Evolutionary conservation across 345 rosid genomes (phyloP), one percentile per base, ranked within the genome.

Genomic region (Syzygium grande): DNA sequence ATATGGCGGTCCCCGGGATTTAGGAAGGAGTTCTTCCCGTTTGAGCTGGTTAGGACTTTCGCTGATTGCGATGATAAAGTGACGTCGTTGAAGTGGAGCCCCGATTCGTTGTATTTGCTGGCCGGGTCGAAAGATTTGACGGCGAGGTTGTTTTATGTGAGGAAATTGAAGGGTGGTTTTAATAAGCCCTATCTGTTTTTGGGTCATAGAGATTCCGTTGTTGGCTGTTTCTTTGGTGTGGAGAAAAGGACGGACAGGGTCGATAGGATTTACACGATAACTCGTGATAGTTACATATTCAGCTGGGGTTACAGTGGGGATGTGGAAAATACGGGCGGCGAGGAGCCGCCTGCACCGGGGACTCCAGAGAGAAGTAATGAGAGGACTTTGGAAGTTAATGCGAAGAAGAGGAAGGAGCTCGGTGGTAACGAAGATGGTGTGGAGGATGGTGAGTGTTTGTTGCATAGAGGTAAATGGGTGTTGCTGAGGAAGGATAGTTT

Each of bases 1-100:
- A 92, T 98, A 14, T 98, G 99, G 99, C 91, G 93, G 84, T 94
- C 98, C 4, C 99, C 99, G 19, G 98, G 97, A 56, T 98, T 95
- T 84, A 93, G 91, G 86, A 93, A 91, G 86, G 98, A 94, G 55
- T 93, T 91, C 63, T 96, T 96, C 68, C 95, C 96, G 41, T 96
- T 98, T 73, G 93, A 96, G 86, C 88, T 93, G 91, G 89, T 93
- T 73, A 95, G 97, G 93, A 98, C 98, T 46, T 92, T 96, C 77
- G 95, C 99, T 21, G 95, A 94, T 84, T 96, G 94, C 78, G 92
- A 93, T 84, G 99, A 93, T 86, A 93, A 91, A 53, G 94, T 96
- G 85, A 90, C 90, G 11, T 90, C 96, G 29, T 86, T 98, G 90
- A 93, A 93, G 52, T 98, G 99, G 99, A 95, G 95, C 85, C 92